Percentiles rank a stretch among this genome's conserved stretches.
phyloP scores from a whole-genome alignment of 2,329 filamentous ascomycete genomes.

The Alternaria triticimaculans region DNA sequence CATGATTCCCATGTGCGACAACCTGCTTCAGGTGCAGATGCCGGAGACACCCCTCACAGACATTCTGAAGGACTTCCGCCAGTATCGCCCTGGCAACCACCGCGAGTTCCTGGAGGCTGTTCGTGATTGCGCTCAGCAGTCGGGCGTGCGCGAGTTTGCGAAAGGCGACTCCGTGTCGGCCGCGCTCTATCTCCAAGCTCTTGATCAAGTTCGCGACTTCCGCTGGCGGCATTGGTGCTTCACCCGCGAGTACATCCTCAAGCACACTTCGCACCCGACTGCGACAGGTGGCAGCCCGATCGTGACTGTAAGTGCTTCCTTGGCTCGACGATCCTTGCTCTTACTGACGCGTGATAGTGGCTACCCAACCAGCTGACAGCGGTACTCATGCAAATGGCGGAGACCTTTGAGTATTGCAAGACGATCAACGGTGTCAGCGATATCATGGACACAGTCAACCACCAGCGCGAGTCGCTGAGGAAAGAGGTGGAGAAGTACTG shows the following conservation, averaged over 20 bases:
- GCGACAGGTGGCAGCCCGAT: conserved; percentile 83
- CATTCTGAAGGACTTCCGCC: conserved; percentile 86
- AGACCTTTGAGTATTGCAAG: conserved; percentile 59
- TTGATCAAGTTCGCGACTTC: conserved; percentile 81
- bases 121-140: conserved; percentile 56
- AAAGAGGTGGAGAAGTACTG: conserved; percentile 82
- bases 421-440: conserved; percentile 59
- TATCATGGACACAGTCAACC: conserved; percentile 71
- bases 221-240: conserved; percentile 88
- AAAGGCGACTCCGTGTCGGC: conserved; percentile 67
- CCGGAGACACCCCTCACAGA: conserved; percentile 86
- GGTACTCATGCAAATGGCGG: conserved; percentile 73
- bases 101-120: conserved; percentile 82
- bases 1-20: conserved; percentile 91
- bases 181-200: conserved; percentile 55
- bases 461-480: conserved; percentile 69
- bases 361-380: conserved; percentile 80
- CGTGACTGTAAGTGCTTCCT: conserved; percentile 62
- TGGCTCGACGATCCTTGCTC: not conserved
- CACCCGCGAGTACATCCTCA: conserved; percentile 82
- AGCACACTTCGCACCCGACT: conserved; percentile 76
- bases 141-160: conserved; percentile 66
- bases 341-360: conserved; percentile 58
- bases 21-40: conserved; percentile 85
- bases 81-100: conserved; percentile 89